phyloP scores from a whole-genome alignment of 2,329 filamentous ascomycete genomes.

The Stagonosporopsis cucurbitacearum region DNA sequence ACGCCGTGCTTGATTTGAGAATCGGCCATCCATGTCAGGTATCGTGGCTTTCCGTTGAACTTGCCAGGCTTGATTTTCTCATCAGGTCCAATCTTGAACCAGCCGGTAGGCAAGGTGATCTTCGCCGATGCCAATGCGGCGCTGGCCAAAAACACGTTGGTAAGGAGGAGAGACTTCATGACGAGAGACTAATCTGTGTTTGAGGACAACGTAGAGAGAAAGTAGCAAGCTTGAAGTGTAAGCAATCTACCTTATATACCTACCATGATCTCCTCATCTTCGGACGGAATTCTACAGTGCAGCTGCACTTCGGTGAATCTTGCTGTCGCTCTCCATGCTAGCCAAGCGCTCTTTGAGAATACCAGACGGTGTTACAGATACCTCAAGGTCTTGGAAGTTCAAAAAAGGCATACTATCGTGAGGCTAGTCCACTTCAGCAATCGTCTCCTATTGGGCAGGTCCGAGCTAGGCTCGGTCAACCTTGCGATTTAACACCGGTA shows the following conservation, averaged over 20 bases:
- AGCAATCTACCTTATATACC: conserved; percentile 1
- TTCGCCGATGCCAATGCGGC: conserved; percentile 19
- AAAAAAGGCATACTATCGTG: not conserved
- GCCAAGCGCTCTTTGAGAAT: conserved; percentile 3
- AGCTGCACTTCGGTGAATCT: conserved; percentile 4
- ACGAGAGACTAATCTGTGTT: not conserved
- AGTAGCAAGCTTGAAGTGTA: not conserved
- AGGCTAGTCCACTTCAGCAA: not conserved
- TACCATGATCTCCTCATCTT: not conserved
- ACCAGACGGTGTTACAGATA: not conserved
- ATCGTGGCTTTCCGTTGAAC: conserved; percentile 21
- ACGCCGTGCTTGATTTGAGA: conserved; percentile 32
- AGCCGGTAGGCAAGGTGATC: conserved; percentile 21
- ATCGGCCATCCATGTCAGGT: conserved; percentile 32
- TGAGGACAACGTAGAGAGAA: not conserved
- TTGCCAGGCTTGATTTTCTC: conserved; percentile 17
- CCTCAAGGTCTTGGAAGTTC: conserved; percentile 1
- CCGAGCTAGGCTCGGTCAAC: not conserved
- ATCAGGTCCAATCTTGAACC: conserved; percentile 22
- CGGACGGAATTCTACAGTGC: not conserved
- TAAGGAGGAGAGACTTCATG: conserved; percentile 18
- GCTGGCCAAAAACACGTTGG: conserved; percentile 12
- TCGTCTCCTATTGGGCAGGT: not conserved
- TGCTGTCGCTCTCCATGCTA: not conserved
- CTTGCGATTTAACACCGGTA: not conserved